Evolutionary conservation across 202 grass and related monocot genomes (phyloP), one percentile per base, ranked within the genome.

Genomic region (Hordeum pubiflorum): DNA sequence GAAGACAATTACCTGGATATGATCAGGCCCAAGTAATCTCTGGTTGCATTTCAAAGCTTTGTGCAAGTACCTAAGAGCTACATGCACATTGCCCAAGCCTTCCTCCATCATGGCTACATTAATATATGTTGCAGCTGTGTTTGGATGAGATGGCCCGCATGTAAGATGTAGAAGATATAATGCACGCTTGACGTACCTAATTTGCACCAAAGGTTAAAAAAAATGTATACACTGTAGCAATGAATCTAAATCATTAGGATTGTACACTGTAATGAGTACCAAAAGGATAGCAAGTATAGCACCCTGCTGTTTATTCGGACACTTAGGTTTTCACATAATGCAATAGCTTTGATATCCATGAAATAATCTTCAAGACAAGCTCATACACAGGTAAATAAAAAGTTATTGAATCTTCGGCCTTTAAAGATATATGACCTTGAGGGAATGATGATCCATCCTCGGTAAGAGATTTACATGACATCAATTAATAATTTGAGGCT

Each of bases 81-180:
- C 89, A 91, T 99, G 96, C 63, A 99, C 92, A 93, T 99, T 99
- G 44, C 96, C 96, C 50, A 99, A 83, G 55, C 96, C 96, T 96
- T 99, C 96, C 81, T 99, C 96, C 96, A 99, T 99, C 96, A 99
- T 99, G 58, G 96, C 96, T 67, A 99, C 96, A 79, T 99, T 99
- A 74, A 99, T 99, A 93, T 99, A 99, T 77, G 96, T 99, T 41
- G 96, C 96, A 81, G 92, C 96, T 78, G 96, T 99, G 86, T 99
- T 99, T 86, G 96, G 96, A 99, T 99, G 92, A 85, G 92, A 99
- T 84, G 96, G 89, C 48, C 96, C 96, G 32, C 96, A 99, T 38
- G 92, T 99, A 86, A 99, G 90, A 92, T 99, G 96, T 38, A 99
- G 89, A 81, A 99, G 96, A 93, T 99, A 99, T 80, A 99, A 87